phyloP scores from a whole-genome alignment of 2,329 filamentous ascomycete genomes.

The Lecanoromycetidae sp. region DNA sequence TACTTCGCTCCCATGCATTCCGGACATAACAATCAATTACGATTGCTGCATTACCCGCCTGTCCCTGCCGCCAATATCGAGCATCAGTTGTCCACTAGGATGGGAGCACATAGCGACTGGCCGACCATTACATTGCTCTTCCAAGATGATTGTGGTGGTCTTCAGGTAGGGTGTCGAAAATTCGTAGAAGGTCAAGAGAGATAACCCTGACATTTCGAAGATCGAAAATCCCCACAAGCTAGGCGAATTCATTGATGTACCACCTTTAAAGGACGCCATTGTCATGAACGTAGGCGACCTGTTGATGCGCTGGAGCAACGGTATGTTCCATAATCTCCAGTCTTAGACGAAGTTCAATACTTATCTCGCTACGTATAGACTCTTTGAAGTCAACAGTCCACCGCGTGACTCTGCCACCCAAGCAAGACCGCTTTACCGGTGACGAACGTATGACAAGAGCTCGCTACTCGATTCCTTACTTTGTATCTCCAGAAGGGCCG shows the following conservation, averaged over 20 bases:
- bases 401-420: slow-evolving; percentile 38
- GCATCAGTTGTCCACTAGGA: slow-evolving; percentile 34
- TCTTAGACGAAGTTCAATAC: background rate
- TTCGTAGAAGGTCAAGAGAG: too few relatives aligned
- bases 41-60: slow-evolving; percentile 48
- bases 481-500: slow-evolving; percentile 40
- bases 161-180: slow-evolving; percentile 30
- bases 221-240: slow-evolving; percentile 33
- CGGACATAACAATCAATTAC: slow-evolving; percentile 46
- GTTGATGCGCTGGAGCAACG: slow-evolving; percentile 40
- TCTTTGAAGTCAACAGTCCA: slow-evolving; percentile 43
- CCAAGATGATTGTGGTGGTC: slow-evolving; percentile 40
- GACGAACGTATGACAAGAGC: slow-evolving; percentile 35
- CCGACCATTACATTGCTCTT: slow-evolving; percentile 42
- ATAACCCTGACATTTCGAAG: slow-evolving; percentile 36
- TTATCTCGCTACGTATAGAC: slow-evolving; percentile 23
- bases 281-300: slow-evolving; percentile 42
- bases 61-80: slow-evolving; percentile 35
- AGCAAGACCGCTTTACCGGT: slow-evolving; percentile 29
- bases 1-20: slow-evolving; percentile 30
- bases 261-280: slow-evolving; percentile 30
- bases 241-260: slow-evolving; percentile 32
- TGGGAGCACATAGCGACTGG: slow-evolving; percentile 45
- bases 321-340: slow-evolving; percentile 24
- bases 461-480: slow-evolving; percentile 50